phyloP scores from a whole-genome alignment of 305 asterid genomes.

The Euphrasia arctica region DNA sequence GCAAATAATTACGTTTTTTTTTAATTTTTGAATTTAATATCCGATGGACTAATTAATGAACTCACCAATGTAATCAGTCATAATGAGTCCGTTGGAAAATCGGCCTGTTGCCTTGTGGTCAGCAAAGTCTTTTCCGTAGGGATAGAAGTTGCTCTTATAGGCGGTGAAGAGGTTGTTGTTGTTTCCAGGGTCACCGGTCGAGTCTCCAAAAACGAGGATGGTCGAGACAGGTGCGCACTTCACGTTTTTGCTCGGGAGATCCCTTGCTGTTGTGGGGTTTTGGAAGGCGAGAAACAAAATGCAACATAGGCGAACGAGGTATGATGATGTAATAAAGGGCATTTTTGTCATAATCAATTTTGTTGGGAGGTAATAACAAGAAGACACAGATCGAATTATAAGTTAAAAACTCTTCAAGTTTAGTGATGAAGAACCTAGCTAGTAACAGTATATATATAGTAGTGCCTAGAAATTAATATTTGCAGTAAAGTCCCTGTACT shows the following conservation, averaged over 20 bases:
- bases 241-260: constrained; percentile 2
- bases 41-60: too few relatives aligned
- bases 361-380: too few relatives aligned
- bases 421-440: background rate
- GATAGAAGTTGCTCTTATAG: background rate
- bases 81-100: background rate
- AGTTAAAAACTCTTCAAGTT: too few relatives aligned
- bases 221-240: background rate
- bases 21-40: too few relatives aligned
- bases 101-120: background rate
- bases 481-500: too few relatives aligned
- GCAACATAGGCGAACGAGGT: background rate
- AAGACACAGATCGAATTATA: too few relatives aligned
- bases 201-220: background rate
- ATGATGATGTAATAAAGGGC: background rate
- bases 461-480: too few relatives aligned
- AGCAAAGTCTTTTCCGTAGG: background rate
- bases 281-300: background rate
- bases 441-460: background rate
- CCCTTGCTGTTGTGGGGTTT: background rate
- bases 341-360: too few relatives aligned
- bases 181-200: background rate
- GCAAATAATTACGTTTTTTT: too few relatives aligned
- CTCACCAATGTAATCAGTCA: background rate
- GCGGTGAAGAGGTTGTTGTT: background rate